Conservation (phyloP, 164 flowering plant species). For the Magnolia officinalis region DNA sequence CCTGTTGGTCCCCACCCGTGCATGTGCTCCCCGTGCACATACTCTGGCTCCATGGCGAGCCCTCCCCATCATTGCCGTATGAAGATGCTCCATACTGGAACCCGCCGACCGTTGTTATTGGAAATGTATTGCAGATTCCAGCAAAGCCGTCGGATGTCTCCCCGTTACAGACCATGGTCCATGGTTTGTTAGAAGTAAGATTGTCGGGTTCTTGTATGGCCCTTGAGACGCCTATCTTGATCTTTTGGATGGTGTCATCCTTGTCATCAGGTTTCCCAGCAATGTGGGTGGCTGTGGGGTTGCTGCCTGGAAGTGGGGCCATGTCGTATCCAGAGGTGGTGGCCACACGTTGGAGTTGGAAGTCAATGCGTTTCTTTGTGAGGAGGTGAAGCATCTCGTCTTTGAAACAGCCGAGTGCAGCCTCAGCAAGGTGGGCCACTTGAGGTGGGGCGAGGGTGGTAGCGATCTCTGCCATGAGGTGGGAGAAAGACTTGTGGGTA, state of each 20-base stretch:
- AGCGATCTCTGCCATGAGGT: conserved; percentile 97
- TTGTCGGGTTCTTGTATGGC: conserved; percentile 62
- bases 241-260: conserved; percentile 62
- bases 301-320: conserved; percentile 18
- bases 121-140: conserved; percentile 36
- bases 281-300: conserved; percentile 14
- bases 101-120: conserved; percentile 28
- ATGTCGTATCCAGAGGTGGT: conserved; percentile 13
- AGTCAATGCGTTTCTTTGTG: conserved; percentile 74
- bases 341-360: conserved; percentile 52
- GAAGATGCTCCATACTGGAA: conserved; percentile 51
- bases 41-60: conserved; percentile 81
- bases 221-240: conserved; percentile 63
- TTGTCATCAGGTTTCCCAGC: conserved; percentile 37
- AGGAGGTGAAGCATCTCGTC: conserved; percentile 98
- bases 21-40: conserved; percentile 74
- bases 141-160: conserved; percentile 33
- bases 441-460: conserved; percentile 91
- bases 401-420: conserved; percentile 95
- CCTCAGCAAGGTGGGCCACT: conserved; percentile 90
- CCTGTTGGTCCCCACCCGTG: conserved; percentile 58
- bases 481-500: conserved; percentile 97
- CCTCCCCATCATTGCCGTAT: conserved; percentile 47
- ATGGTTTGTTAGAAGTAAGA: conserved; percentile 39
- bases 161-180: conserved; percentile 36